A percentile compares a stretch with the other conserved stretches of the same genome.
Evolutionary conservation across 2,329 filamentous ascomycete species (phyloP).

Genomic region (Keithomyces neogunnii): DNA sequence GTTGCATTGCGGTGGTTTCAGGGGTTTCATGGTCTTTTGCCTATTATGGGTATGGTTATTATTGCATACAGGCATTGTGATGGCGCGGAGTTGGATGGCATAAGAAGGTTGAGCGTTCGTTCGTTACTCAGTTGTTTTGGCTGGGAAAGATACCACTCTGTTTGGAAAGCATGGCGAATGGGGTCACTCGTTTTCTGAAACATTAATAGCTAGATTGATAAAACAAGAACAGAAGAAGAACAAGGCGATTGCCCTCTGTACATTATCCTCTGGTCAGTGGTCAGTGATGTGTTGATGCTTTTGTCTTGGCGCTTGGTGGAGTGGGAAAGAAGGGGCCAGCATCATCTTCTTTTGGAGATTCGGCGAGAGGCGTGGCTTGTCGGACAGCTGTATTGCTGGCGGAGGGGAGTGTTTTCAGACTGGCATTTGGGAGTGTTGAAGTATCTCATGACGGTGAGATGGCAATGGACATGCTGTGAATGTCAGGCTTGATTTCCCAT

Average conservation of each 20-base stretch:
- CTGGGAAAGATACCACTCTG: not conserved
- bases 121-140: not conserved
- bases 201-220: not conserved
- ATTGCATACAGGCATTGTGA: slow-evolving; percentile 3
- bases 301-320: slow-evolving; percentile 3
- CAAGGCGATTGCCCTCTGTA: not conserved
- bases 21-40: not conserved
- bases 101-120: not conserved
- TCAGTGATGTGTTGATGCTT: not conserved
- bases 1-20: not conserved
- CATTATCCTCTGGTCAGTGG: not conserved
- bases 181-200: not conserved
- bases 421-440: slow-evolving; percentile 5
- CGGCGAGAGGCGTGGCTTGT: slow-evolving; percentile 29
- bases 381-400: slow-evolving; percentile 26
- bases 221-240: no score
- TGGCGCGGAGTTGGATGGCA: slow-evolving; percentile 1
- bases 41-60: not conserved
- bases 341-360: slow-evolving; percentile 39
- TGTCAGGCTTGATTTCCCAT: no score
- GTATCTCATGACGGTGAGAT: not conserved
- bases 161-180: not conserved
- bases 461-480: no score
- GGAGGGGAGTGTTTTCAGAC: slow-evolving; percentile 29
- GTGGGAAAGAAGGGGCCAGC: slow-evolving; percentile 29